Conservation (phyloP, 768 basidiomycete species). For the Trametes maxima region DNA sequence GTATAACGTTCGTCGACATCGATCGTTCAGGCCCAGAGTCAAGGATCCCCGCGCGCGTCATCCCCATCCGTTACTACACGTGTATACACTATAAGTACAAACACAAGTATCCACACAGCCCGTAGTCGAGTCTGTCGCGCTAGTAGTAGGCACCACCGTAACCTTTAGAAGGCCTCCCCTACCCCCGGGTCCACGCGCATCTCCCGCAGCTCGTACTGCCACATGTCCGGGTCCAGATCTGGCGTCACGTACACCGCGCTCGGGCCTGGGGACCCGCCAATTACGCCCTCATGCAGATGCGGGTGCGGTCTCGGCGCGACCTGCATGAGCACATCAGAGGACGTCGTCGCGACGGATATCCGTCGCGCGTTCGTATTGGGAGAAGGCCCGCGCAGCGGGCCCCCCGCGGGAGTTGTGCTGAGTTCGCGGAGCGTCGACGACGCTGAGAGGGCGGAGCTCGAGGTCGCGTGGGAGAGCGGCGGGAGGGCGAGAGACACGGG, state of each 20-base stretch:
- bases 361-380: not conserved
- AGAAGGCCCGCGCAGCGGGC: not conserved
- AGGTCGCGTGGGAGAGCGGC: not conserved
- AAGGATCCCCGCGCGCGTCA: no score
- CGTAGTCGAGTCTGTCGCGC: not conserved
- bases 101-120: not conserved
- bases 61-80: not conserved
- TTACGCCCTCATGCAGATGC: not conserved
- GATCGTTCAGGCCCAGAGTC: no score
- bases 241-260: constrained; percentile 9
- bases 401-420: not conserved
- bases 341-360: constrained; percentile 11
- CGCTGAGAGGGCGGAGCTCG: not conserved
- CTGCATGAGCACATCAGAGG: not conserved
- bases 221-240: constrained; percentile 8
- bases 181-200: constrained; percentile 11
- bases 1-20: no score
- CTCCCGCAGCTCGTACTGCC: constrained; percentile 23
- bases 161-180: constrained; percentile 11
- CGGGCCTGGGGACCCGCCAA: not conserved
- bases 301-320: not conserved
- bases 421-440: constrained; percentile 4
- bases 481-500: not conserved
- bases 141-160: not conserved
- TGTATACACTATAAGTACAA: not conserved